phyloP scores from a whole-genome alignment of 495 filamentous ascomycete genomes.

The Hamigera avellanea region DNA sequence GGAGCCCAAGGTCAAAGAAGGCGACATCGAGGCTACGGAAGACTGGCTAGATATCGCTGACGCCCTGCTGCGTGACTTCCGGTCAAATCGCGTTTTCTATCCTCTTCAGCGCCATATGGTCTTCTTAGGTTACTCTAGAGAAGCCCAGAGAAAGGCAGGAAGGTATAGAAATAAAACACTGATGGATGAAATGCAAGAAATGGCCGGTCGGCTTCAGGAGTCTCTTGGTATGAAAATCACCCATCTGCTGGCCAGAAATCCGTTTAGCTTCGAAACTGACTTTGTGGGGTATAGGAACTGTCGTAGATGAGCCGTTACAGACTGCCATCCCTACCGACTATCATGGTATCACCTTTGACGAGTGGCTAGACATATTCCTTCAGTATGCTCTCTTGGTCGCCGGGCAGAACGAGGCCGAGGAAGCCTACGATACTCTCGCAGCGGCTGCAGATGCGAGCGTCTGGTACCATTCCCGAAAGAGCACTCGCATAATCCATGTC shows the following conservation, averaged over 20 bases:
- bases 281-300: constrained; percentile 9
- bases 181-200: constrained; percentile 53
- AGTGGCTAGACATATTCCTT: constrained; percentile 86
- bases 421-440: constrained; percentile 67
- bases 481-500: constrained; percentile 62
- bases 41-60: constrained; percentile 68
- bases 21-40: constrained; percentile 39
- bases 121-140: constrained; percentile 52
- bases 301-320: constrained; percentile 16
- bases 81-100: constrained; percentile 65
- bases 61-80: constrained; percentile 69
- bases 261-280: constrained; percentile 5
- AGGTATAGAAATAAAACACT: constrained; percentile 14
- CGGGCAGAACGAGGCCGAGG: constrained; percentile 40
- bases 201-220: constrained; percentile 51
- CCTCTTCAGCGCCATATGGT: constrained; percentile 56
- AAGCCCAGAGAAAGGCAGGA: constrained; percentile 34
- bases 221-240: constrained; percentile 34
- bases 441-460: constrained; percentile 64
- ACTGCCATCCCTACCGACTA: constrained; percentile 49
- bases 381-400: constrained; percentile 70
- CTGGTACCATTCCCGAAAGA: constrained; percentile 56
- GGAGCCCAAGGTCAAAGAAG: constrained; percentile 35
- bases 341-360: constrained; percentile 63
- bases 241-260: neutral